Evolutionary conservation across 2,329 filamentous ascomycete genomes (phyloP).

Genomic region (Penicillium janthinellum): DNA sequence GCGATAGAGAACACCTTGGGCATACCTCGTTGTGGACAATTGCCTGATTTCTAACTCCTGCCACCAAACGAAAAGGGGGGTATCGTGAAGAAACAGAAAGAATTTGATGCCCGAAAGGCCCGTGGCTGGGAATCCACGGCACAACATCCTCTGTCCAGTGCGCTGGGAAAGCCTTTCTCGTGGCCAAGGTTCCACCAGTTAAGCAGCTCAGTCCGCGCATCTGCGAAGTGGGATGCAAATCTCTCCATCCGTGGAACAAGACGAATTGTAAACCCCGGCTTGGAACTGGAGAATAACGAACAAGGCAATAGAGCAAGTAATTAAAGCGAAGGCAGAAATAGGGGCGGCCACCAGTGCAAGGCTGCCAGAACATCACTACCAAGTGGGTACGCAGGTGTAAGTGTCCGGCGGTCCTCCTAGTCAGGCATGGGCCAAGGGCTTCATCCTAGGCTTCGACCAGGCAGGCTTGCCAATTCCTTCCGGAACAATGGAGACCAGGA

Average conservation of each 20-base stretch:
- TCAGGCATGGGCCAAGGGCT: neutral
- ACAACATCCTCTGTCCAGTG: neutral
- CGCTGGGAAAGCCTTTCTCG: neutral
- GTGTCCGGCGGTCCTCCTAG: neutral
- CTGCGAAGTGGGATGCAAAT: neutral
- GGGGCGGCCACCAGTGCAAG: neutral
- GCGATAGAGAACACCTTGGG: neutral
- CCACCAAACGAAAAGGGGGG: neutral
- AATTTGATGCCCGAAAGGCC: neutral
- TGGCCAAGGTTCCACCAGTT: neutral
- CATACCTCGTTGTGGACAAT: neutral
- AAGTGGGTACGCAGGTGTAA: neutral
- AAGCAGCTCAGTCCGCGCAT: neutral
- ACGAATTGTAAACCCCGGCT: neutral
- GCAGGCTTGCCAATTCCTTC: neutral
- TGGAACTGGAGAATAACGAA: neutral
- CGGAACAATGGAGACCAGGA: neutral
- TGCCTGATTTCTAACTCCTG: neutral
- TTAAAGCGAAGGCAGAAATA: neutral
- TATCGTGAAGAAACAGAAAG: constrained; percentile 1
- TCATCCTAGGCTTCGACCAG: neutral
- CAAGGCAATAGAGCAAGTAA: neutral
- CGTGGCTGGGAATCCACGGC: neutral
- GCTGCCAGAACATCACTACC: neutral
- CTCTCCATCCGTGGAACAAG: too few species aligned